These are phyloP conservation scores for Aspergillus sojae DNA, from an alignment of 2,329 filamentous ascomycete species.

Conservation along the genomic window DNA sequence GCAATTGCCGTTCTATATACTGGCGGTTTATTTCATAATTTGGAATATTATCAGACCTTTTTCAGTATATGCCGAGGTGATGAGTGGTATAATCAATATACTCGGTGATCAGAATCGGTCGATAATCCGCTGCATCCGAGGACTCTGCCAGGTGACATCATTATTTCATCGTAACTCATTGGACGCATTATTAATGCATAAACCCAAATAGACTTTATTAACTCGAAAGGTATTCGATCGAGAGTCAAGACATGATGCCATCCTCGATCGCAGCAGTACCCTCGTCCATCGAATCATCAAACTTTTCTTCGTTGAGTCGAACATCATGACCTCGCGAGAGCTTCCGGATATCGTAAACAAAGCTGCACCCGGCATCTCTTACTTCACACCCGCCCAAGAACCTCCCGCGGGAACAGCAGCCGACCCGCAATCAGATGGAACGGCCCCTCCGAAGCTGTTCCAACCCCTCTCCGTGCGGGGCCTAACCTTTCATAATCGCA, in stretches of 20 bases:
- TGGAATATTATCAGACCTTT: neutral
- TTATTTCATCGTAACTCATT: neutral
- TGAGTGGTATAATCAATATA: neutral
- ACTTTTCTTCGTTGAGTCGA: neutral
- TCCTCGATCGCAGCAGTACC: neutral
- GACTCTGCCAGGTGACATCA: neutral
- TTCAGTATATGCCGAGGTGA: too few species aligned
- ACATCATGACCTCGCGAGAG: conserved; percentile 1
- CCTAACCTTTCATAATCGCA: conserved; percentile 57
- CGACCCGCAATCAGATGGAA: conserved; percentile 45
- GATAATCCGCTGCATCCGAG: neutral
- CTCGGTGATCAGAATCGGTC: neutral
- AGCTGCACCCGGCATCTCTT: conserved; percentile 44
- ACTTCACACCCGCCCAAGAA: conserved; percentile 42
- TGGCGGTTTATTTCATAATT: neutral
- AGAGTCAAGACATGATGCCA: neutral
- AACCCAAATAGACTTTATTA: neutral
- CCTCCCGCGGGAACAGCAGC: conserved; percentile 43
- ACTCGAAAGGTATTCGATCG: neutral
- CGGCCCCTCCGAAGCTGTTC: conserved; percentile 58
- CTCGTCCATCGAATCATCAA: neutral
- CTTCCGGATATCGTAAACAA: conserved; percentile 37
- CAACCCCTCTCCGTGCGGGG: conserved; percentile 61
- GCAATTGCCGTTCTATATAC: neutral
- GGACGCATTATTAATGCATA: neutral